Base-by-base conservation (phyloP, 2,329 filamentous ascomycete genomes). In the Periconia sp. region DNA sequence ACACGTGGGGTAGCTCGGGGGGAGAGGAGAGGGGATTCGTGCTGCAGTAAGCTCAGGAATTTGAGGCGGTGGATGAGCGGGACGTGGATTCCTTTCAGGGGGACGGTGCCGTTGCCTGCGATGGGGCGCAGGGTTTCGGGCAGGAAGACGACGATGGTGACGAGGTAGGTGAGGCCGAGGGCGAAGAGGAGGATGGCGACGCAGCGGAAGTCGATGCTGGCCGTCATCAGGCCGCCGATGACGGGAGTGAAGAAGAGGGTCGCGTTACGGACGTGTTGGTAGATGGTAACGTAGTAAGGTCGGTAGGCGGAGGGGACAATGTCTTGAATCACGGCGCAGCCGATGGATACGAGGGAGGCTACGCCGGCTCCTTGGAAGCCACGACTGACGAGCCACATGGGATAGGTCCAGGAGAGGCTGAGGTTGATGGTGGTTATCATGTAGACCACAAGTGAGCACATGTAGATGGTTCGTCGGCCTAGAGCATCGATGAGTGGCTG, bases 171-270 rank as follows among this genome's bases (percentile, higher is more conserved):
- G 0, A 70, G 74, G 0, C 76, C 70, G 45, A 81, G 68, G 18
- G 82, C 81, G 41, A 78, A 71, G 70, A 84, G 71, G 51, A 82
- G 79, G 76, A 81, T 82, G 57, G 84, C 84, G 8, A 82, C 76
- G 2, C 74, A 73, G 1, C 62, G 62, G 54, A 67, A 71, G 41
- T 63, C 58, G 3, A 66, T 50, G 45, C 58, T 70, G 27, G 66
- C 63, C 3, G 66, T 65, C 45, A 41, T 60, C 20, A 47, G 13
- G 10, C 69, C 69, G 7, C 69, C 67, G 2, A 70, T 44, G 2
- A 68, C 51, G 3, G 68, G 68, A 5, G 57, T 57, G 2, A 58
- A 30, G 1, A 63, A 43, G 6, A 71, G 73, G 0, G 72, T 72
- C 23, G 71, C 64, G 47, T 67, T 74, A 14, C 74, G 60, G 15